Base-by-base conservation (phyloP, 306 rosid species). In the Arachis hypogaea region DNA sequence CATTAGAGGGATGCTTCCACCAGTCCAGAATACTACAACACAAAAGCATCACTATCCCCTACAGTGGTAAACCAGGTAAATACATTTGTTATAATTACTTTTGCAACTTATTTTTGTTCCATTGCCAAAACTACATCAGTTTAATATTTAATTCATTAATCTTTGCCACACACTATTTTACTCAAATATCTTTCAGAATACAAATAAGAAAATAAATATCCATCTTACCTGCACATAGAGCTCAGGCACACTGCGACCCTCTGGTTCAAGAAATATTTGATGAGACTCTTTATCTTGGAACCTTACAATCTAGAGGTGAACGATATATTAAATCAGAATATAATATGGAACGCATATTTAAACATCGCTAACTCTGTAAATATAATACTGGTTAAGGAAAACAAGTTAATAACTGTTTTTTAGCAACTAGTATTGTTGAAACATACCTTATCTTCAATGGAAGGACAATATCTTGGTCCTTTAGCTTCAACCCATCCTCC, bases 401-500 rank as follows among this genome's bases (percentile, higher is more conserved):
- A 7, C 56, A 62, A 28, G 77, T 11, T 62, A 66, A 49, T 43
- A 47, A 44, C 16, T 29, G 43, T 12, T 67, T 66, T 41, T 22
- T 1, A 7, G 16, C 10, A 72, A 72, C 16, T 30, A 59, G 59
- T 40, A 64, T 38, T 44, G 77, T 68, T 16, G 67, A 69, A 77
- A 56, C 70, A 63, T 75, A 86, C 98, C 98, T 94, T 94, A 82
- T 94, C 98, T 84, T 94, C 98, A 77, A 94, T 94, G 40, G 97
- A 94, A 68, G 98, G 98, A 81, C 98, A 94, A 78, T 94, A 94
- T 86, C 98, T 84, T 59, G 98, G 98, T 73, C 98, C 98, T 85
- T 89, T 94, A 51, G 98, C 94, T 81, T 91, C 98, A 68, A 89
- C 93, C 98, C 97, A 94, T 65, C 98, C 98, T 46, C 98, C 98